Base-by-base conservation (phyloP, 208 protist genomes). In the Tritrichomonas foetus region DNA sequence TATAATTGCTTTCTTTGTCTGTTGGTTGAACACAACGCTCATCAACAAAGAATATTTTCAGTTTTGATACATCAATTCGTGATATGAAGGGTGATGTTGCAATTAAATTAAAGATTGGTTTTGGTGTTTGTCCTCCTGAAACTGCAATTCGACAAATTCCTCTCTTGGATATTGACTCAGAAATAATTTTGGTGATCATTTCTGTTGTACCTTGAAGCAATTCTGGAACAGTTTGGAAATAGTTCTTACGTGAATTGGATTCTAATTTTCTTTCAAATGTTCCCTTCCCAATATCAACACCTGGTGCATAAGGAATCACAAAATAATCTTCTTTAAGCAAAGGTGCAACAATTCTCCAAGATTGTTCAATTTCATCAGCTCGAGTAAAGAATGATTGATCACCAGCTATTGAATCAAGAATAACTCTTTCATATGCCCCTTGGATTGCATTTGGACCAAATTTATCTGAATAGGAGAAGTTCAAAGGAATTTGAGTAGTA, bases 381-480 rank as follows among this genome's bases (percentile, higher is more conserved):
- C 82, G 47, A 25, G 55, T 27, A 33, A 93, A 93, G 50, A 93
- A 93, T 16, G 82, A 93, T 30, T 93, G 82, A 66, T 93, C 82
- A 30, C 82, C 82, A 30, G 61, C 14, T 13, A 93, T 57, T 25
- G 50, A 22, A 66, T 93, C 82, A 16, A 93, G 25, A 8, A 93
- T 93, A 41, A 93, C 47, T 49, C 82, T 22, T 36, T 57, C 55
- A 33, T 93, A 93, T 30, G 82, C 82, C 5, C 82, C 82, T 36
- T 11, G 9, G 0, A 93, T 33, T 13, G 55, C 44, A 36, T 69
- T 41, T 25, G 61, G 20, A 9, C 55, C 82, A 94, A 96, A 97
- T 84, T 95, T 84, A 20, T 57, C 47, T n/a, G 94, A 94, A 93
- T 96, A 97, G 30, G 96, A 95, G 11, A 97, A 93, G 93, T 96